These are phyloP conservation scores for Termitomyces eurrhizus DNA, from an alignment of 768 basidiomycete species.

Conservation along the genomic window DNA sequence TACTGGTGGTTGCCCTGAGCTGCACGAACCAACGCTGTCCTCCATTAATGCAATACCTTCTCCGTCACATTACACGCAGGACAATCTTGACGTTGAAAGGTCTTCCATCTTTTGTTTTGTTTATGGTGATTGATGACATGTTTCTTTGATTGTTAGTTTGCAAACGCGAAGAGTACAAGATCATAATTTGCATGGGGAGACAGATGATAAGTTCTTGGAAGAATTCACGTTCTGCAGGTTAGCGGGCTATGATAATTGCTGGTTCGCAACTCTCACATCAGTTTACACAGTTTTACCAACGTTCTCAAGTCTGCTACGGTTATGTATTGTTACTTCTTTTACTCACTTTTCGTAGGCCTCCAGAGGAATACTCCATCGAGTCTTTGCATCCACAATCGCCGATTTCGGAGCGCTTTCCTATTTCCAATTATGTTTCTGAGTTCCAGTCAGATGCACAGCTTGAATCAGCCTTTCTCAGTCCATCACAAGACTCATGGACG, in stretches of 20 bases:
- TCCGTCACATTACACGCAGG: not conserved
- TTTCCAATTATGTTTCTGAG: slow-evolving; percentile 10
- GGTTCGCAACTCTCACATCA: not conserved
- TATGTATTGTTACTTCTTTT: not conserved
- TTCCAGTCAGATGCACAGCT: not conserved
- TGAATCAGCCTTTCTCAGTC: slow-evolving; percentile 19
- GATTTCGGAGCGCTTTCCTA: slow-evolving; percentile 6
- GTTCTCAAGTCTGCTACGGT: slow-evolving; percentile 28
- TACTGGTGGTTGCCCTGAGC: not conserved
- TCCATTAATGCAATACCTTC: slow-evolving; percentile 2
- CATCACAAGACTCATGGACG: slow-evolving; percentile 51
- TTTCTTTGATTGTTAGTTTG: not conserved
- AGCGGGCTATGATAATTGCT: not conserved
- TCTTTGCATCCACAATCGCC: slow-evolving; percentile 18
- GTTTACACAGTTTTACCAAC: not conserved
- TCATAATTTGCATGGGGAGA: not conserved
- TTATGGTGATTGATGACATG: not conserved
- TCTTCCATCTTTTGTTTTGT: not conserved
- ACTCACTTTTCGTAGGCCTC: slow-evolving; percentile 14
- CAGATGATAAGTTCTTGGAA: not conserved
- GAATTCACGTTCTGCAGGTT: not conserved
- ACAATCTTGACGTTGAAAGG: slow-evolving; percentile 1
- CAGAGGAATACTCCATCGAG: slow-evolving; percentile 19
- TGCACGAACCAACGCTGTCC: not conserved
- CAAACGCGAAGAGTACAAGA: not conserved